Conservation (phyloP, 1,139 yeast genomes). For the Magnusiomyces paraingens region DNA sequence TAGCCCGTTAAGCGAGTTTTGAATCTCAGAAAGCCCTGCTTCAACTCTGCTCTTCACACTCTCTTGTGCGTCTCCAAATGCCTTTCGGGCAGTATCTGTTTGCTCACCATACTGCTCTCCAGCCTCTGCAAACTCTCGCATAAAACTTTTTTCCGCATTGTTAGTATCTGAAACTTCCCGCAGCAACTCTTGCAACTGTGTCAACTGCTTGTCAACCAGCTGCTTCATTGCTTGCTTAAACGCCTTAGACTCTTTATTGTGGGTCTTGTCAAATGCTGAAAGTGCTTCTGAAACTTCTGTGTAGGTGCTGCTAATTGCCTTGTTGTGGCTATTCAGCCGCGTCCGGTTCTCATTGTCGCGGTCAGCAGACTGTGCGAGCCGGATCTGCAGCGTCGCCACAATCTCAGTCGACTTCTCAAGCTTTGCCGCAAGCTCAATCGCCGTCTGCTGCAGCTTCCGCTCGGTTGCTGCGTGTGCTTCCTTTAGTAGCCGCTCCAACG, state of each 20-base stretch:
- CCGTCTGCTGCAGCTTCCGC: conserved; percentile 22
- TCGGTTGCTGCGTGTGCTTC: conserved; percentile 32
- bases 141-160: no score
- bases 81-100: no score
- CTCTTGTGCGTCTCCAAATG: conserved; percentile 20
- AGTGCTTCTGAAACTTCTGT: background rate
- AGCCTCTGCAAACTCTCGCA: no score
- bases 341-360: conserved; percentile 19
- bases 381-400: background rate
- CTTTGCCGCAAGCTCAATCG: conserved; percentile 4
- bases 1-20: conserved; percentile 20
- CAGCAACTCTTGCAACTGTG: no score
- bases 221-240: no score
- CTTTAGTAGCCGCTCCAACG: conserved; percentile 25
- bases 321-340: conserved; percentile 19
- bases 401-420: conserved; percentile 1
- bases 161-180: no score
- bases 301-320: conserved; percentile 7
- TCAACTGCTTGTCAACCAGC: no score
- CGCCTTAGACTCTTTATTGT: no score
- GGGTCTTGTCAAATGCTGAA: no score
- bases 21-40: conserved; percentile 18
- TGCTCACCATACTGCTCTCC: no score
- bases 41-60: conserved; percentile 20
- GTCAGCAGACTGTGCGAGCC: background rate